Evolutionary conservation across 192 early-diverging fungal species (phyloP).

Genomic region (Chytriomyces sp.): DNA sequence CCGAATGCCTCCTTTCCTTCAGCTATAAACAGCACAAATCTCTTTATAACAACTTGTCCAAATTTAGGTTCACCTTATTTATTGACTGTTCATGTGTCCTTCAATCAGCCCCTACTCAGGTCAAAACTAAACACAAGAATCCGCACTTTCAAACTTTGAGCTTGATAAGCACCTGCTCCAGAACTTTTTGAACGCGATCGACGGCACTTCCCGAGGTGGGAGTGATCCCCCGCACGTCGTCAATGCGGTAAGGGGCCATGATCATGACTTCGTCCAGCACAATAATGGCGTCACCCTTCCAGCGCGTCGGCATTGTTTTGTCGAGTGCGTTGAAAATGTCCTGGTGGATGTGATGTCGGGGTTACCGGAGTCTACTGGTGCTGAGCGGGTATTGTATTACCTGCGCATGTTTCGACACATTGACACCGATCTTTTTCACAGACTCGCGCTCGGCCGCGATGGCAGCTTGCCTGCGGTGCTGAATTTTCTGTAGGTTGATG

Average conservation of each 20-base stretch:
- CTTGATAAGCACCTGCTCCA: slow-evolving; percentile 36
- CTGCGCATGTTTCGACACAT: slow-evolving; percentile 46
- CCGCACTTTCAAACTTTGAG: slow-evolving; percentile 4
- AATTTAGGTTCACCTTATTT: too few species aligned
- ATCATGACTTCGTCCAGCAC: slow-evolving; percentile 57
- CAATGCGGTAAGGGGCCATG: slow-evolving; percentile 43
- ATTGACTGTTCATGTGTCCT: too few species aligned
- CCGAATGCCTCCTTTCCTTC: too few species aligned
- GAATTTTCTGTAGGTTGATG: slow-evolving; percentile 28
- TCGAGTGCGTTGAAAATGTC: slow-evolving; percentile 53
- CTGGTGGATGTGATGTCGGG: slow-evolving; percentile 8
- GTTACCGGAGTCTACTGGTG: background rate
- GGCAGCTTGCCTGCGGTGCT: slow-evolving; percentile 11
- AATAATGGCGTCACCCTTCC: slow-evolving; percentile 48
- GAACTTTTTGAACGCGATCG: slow-evolving; percentile 45
- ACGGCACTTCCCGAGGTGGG: slow-evolving; percentile 14
- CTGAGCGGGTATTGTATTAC: slow-evolving; percentile 22
- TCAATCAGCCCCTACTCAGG: too few species aligned
- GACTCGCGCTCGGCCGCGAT: slow-evolving; percentile 16
- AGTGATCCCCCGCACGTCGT: slow-evolving; percentile 29
- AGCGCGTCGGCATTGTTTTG: slow-evolving; percentile 52
- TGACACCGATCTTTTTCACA: slow-evolving; percentile 38
- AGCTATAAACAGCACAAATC: too few species aligned
- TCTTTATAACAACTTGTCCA: too few species aligned
- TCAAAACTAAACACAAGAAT: background rate